Evolutionary conservation across 352 stramenopile genomes (phyloP).

Genomic region (Globisporangium radiosum): DNA sequence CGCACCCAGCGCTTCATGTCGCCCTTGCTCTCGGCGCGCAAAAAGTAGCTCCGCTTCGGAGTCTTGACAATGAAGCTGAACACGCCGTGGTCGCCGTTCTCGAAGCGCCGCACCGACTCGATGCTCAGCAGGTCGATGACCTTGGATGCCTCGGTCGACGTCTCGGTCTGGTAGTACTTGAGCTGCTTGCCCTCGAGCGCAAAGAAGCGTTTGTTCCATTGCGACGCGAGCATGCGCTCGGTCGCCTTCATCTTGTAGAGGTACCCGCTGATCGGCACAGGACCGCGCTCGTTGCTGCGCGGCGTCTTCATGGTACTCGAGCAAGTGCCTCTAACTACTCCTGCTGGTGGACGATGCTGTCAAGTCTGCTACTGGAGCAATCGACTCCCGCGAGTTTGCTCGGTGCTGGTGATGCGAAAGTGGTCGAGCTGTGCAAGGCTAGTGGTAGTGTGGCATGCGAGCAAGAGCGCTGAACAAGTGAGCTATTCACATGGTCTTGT

Average conservation of each 20-base stretch:
- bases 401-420: too few species aligned
- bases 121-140: constrained; percentile 66
- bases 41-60: constrained; percentile 66
- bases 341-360: neutral
- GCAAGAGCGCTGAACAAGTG: too few species aligned
- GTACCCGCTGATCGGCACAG: constrained; percentile 75
- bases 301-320: constrained; percentile 39
- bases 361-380: too few species aligned
- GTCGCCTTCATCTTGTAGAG: constrained; percentile 81
- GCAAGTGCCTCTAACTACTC: neutral
- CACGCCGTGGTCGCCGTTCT: constrained; percentile 77
- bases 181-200: constrained; percentile 64
- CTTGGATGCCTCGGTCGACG: constrained; percentile 51
- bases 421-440: too few species aligned
- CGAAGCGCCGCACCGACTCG: constrained; percentile 74
- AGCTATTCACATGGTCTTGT: too few species aligned
- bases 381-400: too few species aligned
- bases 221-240: constrained; percentile 58
- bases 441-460: too few species aligned
- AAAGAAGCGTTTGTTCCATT: constrained; percentile 83
- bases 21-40: constrained; percentile 73
- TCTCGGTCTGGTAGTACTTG: constrained; percentile 77
- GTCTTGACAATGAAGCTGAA: constrained; percentile 81
- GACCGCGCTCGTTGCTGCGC: constrained; percentile 29
- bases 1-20: constrained; percentile 88